Base-by-base conservation (phyloP, 129 eudicot species). In the Tagetes erecta region DNA sequence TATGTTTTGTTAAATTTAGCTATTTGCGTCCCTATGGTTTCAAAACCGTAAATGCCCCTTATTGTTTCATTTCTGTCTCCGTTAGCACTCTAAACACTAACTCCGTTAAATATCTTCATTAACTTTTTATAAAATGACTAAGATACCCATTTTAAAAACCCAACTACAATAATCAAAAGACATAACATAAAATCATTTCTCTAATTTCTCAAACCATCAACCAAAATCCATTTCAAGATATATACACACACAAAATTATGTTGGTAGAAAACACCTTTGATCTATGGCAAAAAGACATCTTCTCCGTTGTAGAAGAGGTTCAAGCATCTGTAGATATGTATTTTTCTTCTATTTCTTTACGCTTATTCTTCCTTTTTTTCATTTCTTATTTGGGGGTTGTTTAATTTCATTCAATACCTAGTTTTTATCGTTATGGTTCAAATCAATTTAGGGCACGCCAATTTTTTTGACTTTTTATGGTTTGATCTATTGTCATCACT, bases 221-320 rank as follows among this genome's bases (percentile, higher is more conserved):
- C 50, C 69, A 60, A 14, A 78, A 39, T 5, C 31, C 46, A 20
- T 4, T 57, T 73, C 8, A 57, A 9, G 49, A 56, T 47, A 37
- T 44, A 60, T 35, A 67, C 31, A 53, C 45, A 60, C 34, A 69
- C 72, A 50, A 50, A 74, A 78, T 51, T 59, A 86, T 83, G 87
- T 68, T 84, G 97, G 90, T 88, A 41, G 89, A 88, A 37, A 78
- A 79, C 66, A 80, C 86, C 75, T 91, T 91, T 81, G 97, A 92
- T 89, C 86, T 87, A 80, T 92, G 96, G 97, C 97, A 89, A 81
- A 85, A 83, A 73, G 97, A 92, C 51, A 53, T 92, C 74, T 92
- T 89, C 76, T 80, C 96, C 47, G 97, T 94, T 8, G 97, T 96
- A 46, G 98, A 92, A 66, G 95, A 92, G 86, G 96, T 92, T 80